Conservation (phyloP, 257 asterid species). For the Striga asiatica region DNA sequence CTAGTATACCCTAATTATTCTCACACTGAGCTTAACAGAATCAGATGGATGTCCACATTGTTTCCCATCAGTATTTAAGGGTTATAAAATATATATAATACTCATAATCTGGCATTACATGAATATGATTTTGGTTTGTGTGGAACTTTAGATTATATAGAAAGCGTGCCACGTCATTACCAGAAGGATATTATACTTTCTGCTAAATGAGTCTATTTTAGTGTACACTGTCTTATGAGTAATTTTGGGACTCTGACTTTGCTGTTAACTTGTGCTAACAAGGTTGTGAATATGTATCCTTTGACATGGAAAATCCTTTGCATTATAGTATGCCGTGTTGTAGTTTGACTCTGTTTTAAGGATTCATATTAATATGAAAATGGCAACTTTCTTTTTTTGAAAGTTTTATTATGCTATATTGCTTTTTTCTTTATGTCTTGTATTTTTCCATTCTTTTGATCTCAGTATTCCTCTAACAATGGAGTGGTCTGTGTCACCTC, state of each 20-base stretch:
- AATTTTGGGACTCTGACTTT: not conserved
- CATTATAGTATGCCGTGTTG: not conserved
- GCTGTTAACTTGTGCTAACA: not conserved
- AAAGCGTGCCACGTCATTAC: too few relatives aligned
- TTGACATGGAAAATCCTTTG: not conserved
- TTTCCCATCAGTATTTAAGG: too few relatives aligned
- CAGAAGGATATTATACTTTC: not conserved
- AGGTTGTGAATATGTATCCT: not conserved
- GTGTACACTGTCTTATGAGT: not conserved
- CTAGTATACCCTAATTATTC: not conserved
- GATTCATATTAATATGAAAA: not conserved
- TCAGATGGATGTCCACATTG: not conserved
- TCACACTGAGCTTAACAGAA: not conserved
- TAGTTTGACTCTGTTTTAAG: not conserved
- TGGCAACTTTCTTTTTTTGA: not conserved
- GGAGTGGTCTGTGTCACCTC: slow-evolving; percentile 77
- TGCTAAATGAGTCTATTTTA: not conserved
- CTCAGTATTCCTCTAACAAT: slow-evolving; percentile 67
- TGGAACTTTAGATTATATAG: too few relatives aligned
- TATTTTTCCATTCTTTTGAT: slow-evolving; percentile 13
- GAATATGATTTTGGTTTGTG: too few relatives aligned
- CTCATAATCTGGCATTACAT: not conserved
- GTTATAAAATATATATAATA: not conserved
- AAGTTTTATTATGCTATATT: not conserved
- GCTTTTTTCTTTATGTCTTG: not conserved